These are phyloP conservation scores for Aspergillus coremiiformis DNA, from an alignment of 495 filamentous ascomycete genomes.

Conservation along the genomic window DNA sequence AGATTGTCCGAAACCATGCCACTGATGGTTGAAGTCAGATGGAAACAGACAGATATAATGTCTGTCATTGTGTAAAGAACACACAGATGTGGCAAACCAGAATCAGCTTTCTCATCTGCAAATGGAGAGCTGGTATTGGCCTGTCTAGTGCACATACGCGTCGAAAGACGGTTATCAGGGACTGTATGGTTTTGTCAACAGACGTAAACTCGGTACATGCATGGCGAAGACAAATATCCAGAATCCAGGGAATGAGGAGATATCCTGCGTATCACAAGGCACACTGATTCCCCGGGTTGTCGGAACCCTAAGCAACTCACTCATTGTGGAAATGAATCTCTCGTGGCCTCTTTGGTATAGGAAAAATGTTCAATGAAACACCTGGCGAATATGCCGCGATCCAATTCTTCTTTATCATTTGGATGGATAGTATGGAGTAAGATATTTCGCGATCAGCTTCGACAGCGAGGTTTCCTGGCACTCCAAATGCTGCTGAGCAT, in stretches of 20 bases:
- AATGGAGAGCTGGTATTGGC: background rate
- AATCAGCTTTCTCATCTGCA: background rate
- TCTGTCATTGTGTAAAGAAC: background rate
- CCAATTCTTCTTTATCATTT: background rate
- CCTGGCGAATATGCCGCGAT: conserved; percentile 2
- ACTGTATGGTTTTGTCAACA: background rate
- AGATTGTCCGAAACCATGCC: background rate
- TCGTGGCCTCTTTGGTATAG: conserved; percentile 2
- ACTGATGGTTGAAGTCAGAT: background rate
- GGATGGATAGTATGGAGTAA: conserved; percentile 4
- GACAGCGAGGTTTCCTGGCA: conserved; percentile 12
- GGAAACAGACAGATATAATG: background rate
- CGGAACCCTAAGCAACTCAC: conserved; percentile 1
- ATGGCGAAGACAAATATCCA: background rate
- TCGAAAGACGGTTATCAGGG: background rate
- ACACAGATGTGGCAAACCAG: background rate
- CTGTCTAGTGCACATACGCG: background rate
- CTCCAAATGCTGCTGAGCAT: conserved; percentile 15
- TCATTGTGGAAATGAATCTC: conserved; percentile 11
- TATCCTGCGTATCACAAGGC: background rate
- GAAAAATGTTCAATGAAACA: conserved; percentile 14
- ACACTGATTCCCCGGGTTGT: background rate
- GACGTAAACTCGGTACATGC: background rate
- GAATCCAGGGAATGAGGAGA: background rate
- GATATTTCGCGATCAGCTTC: conserved; percentile 6